phyloP scores from a whole-genome alignment of 2,329 filamentous ascomycete species.

The Pestalotiopsis sp. region DNA sequence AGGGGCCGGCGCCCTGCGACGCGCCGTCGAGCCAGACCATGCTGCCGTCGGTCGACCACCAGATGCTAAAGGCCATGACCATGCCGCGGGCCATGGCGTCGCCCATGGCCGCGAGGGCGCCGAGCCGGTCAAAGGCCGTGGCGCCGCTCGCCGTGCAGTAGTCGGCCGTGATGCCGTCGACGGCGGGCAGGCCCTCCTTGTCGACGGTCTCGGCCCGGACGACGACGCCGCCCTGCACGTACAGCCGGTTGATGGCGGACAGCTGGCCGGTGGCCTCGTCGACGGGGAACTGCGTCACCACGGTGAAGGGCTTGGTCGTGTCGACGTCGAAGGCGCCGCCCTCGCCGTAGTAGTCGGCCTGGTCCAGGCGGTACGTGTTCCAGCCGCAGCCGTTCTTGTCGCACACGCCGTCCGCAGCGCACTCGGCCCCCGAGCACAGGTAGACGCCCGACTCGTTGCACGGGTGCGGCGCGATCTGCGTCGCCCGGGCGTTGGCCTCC shows the following conservation, averaged over 20 bases:
- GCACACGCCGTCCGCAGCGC: conserved; percentile 32
- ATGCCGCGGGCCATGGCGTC: conserved; percentile 46
- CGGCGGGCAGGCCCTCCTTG: conserved; percentile 35
- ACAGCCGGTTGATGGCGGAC: conserved; percentile 35
- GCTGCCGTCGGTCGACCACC: conserved; percentile 50
- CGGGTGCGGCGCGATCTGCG: conserved; percentile 38
- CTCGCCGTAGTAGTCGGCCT: conserved; percentile 33
- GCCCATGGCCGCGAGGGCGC: conserved; percentile 44
- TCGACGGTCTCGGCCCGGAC: conserved; percentile 33
- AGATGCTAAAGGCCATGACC: conserved; percentile 54
- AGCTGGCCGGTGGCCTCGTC: conserved; percentile 30
- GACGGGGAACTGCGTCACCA: conserved; percentile 39
- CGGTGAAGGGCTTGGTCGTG: conserved; percentile 37
- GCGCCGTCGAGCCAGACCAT: conserved; percentile 59
- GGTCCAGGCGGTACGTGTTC: conserved; percentile 36
- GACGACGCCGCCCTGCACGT: conserved; percentile 37
- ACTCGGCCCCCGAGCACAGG: conserved; percentile 32
- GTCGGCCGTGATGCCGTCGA: conserved; percentile 35
- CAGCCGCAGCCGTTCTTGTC: conserved; percentile 39
- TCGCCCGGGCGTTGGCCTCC: conserved; percentile 38
- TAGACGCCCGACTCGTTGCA: conserved; percentile 36
- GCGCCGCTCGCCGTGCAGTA: conserved; percentile 38
- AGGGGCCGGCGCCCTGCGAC: conserved; percentile 52
- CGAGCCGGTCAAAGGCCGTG: conserved; percentile 35
- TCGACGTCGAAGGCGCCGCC: conserved; percentile 33